phyloP scores from a whole-genome alignment of 2,329 filamentous ascomycete genomes.

The Pestalotiopsis sp. region DNA sequence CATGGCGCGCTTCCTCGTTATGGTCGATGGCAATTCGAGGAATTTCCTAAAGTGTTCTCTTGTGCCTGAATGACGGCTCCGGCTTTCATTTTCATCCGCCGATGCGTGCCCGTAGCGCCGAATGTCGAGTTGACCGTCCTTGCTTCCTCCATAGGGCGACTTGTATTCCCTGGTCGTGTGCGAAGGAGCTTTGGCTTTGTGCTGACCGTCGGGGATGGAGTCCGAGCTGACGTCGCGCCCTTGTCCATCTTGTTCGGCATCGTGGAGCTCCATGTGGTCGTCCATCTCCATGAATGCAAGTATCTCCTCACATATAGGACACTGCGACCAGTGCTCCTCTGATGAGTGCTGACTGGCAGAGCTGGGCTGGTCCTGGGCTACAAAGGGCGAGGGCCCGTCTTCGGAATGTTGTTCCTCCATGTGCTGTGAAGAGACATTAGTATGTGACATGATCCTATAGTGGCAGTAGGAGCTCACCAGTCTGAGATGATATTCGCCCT shows the following conservation, averaged over 20 bases:
- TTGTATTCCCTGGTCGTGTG: conserved; percentile 5
- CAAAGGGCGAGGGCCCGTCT: conserved; percentile 25
- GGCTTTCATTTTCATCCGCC: neutral
- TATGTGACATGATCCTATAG: neutral
- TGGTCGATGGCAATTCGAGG: conserved; percentile 29
- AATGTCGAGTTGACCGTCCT: neutral
- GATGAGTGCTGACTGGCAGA: conserved; percentile 17
- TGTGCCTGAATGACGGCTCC: neutral
- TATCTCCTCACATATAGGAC: conserved; percentile 62
- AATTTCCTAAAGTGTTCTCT: conserved; percentile 30
- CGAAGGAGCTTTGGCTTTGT: neutral
- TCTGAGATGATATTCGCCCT: conserved; percentile 30
- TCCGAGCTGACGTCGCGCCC: conserved; percentile 33
- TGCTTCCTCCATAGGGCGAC: conserved; percentile 11
- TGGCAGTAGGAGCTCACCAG: neutral
- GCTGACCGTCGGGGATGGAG: neutral
- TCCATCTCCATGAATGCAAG: conserved; percentile 55
- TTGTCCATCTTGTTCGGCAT: conserved; percentile 43
- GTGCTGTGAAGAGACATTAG: conserved; percentile 21
- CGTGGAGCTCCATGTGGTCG: conserved; percentile 62
- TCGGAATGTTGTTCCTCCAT: conserved; percentile 31
- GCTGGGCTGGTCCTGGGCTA: conserved; percentile 16
- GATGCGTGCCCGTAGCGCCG: neutral
- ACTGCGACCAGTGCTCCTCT: conserved; percentile 49
- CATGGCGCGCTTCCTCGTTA: conserved; percentile 1